phyloP scores from a whole-genome alignment of 2,329 filamentous ascomycete species.

The Alternaria triticina region DNA sequence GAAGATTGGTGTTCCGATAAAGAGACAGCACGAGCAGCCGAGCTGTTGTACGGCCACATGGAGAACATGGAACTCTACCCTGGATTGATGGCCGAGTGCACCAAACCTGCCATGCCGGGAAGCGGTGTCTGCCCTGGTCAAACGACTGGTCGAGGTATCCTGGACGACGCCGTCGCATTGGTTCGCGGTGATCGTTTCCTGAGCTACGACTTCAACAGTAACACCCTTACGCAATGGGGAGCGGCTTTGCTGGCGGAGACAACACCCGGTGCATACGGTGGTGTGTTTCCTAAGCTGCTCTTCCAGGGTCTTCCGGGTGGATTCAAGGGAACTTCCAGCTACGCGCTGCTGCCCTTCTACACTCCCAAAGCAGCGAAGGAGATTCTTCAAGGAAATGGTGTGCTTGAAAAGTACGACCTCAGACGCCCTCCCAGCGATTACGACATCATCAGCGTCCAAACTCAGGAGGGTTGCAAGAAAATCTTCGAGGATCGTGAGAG shows the following conservation, averaged over 20 bases:
- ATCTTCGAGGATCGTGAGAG: conserved; percentile 58
- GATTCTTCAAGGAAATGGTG: conserved; percentile 57
- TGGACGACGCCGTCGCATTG: conserved; percentile 76
- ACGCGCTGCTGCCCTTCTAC: conserved; percentile 59
- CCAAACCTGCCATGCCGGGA: conserved; percentile 72
- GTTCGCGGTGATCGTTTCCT: conserved; percentile 79
- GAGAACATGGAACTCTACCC: conserved; percentile 82
- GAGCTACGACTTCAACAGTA: conserved; percentile 66
- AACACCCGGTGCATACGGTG: conserved; percentile 54
- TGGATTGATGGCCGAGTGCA: conserved; percentile 76
- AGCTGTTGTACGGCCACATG: conserved; percentile 69
- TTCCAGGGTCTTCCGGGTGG: conserved; percentile 56
- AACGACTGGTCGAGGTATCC: conserved; percentile 75
- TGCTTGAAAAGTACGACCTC: conserved; percentile 55
- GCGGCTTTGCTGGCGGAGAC: conserved; percentile 51
- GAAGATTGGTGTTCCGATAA: conserved; percentile 84
- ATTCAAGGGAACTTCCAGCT: conserved; percentile 56
- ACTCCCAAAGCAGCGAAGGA: conserved; percentile 56
- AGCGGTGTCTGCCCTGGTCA: conserved; percentile 72
- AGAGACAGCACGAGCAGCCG: conserved; percentile 67
- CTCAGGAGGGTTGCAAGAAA: conserved; percentile 58
- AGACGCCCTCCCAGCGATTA: conserved; percentile 51
- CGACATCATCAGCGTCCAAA: conserved; percentile 56
- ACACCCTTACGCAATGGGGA: conserved; percentile 56
- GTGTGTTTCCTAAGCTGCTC: conserved; percentile 51